Percentiles rank a stretch among this genome's conserved stretches.
Evolutionary conservation across 306 rosid genomes (phyloP).

Genomic region (Sindora glabra): DNA sequence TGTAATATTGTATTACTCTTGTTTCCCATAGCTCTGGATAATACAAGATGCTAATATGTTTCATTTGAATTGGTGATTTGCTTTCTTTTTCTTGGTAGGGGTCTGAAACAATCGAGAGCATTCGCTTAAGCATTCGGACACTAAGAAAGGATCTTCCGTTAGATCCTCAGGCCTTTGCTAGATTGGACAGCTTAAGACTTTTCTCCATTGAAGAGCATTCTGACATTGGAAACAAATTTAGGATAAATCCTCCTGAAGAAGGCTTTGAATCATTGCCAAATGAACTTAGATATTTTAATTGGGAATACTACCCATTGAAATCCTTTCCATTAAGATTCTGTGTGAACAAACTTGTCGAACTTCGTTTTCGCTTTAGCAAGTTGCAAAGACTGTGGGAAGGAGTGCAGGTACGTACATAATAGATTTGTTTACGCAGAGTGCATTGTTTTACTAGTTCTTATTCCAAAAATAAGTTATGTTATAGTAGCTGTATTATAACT

Average conservation of each 20-base stretch:
- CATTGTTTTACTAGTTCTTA: no score
- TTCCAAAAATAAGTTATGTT: no score
- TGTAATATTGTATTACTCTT: background rate
- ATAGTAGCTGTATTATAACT: no score
- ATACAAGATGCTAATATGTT: background rate
- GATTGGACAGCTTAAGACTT: slow-evolving; percentile 4
- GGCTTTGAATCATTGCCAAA: slow-evolving; percentile 1
- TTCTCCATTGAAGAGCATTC: background rate
- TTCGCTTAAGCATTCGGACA: background rate
- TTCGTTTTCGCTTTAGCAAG: background rate
- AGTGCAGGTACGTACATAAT: slow-evolving; percentile 12
- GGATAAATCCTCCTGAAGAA: background rate
- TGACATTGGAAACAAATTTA: background rate
- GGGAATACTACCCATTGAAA: background rate
- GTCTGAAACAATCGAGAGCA: background rate
- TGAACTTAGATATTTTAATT: background rate
- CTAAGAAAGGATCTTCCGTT: background rate
- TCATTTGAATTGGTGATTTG: background rate
- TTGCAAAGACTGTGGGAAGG: slow-evolving; percentile 17
- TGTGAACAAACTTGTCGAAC: background rate
- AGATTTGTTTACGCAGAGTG: no score
- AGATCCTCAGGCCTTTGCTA: background rate
- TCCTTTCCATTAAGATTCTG: slow-evolving; percentile 1
- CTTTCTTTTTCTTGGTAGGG: background rate
- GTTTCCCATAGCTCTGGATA: no score